These are phyloP conservation scores for Malassezia brasiliensis DNA, from an alignment of 1,284 basidiomycete species.

Conservation along the genomic window DNA sequence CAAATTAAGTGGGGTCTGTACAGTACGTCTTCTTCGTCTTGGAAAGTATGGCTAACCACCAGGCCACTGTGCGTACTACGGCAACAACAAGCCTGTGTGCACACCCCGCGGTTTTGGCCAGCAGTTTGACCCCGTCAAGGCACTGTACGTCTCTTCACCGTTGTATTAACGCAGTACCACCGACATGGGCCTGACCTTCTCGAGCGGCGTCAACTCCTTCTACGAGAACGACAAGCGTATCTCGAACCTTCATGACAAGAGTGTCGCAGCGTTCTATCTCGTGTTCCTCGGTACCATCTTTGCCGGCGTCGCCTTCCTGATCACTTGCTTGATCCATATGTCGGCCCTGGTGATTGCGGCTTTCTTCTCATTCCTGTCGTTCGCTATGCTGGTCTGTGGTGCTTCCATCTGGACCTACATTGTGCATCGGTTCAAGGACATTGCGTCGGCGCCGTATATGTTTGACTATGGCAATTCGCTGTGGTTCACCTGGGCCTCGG, in stretches of 20 bases:
- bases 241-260: slow-evolving; percentile 5
- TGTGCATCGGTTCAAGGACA: slow-evolving; percentile 22
- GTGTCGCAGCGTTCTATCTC: slow-evolving; percentile 33
- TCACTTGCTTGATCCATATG: slow-evolving; percentile 31
- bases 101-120: slow-evolving; percentile 23
- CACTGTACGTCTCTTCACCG: background rate
- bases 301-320: slow-evolving; percentile 33
- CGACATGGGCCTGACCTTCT: background rate
- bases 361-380: slow-evolving; percentile 31
- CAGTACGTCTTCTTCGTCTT: slow-evolving; percentile 11
- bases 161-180: background rate
- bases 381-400: slow-evolving; percentile 28
- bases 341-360: slow-evolving; percentile 36
- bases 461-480: slow-evolving; percentile 39
- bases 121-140: slow-evolving; percentile 25
- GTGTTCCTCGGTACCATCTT: slow-evolving; percentile 42
- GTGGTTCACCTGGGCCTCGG: slow-evolving; percentile 40
- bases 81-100: slow-evolving; percentile 20
- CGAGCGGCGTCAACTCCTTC: background rate
- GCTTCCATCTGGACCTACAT: slow-evolving; percentile 41
- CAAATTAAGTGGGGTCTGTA: slow-evolving; percentile 37
- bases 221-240: background rate
- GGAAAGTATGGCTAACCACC: background rate
- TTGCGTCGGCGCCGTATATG: slow-evolving; percentile 17
- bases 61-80: background rate